These are phyloP conservation scores for Ophioceras dolichostomum DNA, from an alignment of 2,329 filamentous ascomycete genomes.

Conservation along the genomic window DNA sequence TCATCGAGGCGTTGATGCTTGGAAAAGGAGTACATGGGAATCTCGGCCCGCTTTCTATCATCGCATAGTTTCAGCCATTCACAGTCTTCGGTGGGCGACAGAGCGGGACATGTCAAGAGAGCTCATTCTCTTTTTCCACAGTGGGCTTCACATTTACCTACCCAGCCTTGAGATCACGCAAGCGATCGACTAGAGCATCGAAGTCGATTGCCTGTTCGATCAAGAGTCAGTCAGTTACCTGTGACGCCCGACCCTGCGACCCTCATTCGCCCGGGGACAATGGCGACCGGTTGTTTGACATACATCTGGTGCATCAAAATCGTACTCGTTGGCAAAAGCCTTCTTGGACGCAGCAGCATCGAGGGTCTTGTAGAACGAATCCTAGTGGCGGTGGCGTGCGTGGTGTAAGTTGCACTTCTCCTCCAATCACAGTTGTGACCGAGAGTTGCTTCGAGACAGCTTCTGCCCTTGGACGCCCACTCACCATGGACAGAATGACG, in stretches of 20 bases:
- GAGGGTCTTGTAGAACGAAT: slow-evolving; percentile 94
- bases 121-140: too few species aligned
- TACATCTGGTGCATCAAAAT: slow-evolving; percentile 83
- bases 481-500: slow-evolving; percentile 90
- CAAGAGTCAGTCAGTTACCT: too few species aligned
- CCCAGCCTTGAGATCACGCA: slow-evolving; percentile 85
- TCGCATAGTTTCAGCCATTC: too few species aligned
- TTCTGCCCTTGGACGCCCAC: slow-evolving; percentile 11
- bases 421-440: not conserved
- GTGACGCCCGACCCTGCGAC: too few species aligned
- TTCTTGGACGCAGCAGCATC: slow-evolving; percentile 63
- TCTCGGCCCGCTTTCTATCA: slow-evolving; percentile 71
- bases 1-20: slow-evolving; percentile 71
- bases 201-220: slow-evolving; percentile 91
- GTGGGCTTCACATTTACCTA: too few species aligned
- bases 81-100: too few species aligned
- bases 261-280: too few species aligned
- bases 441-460: slow-evolving; percentile 7
- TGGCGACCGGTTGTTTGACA: slow-evolving; percentile 5
- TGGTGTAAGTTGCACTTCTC: not conserved
- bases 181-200: slow-evolving; percentile 66
- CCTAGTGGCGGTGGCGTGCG: slow-evolving; percentile 36
- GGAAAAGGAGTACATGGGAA: slow-evolving; percentile 90
- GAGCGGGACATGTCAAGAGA: too few species aligned
- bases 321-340: slow-evolving; percentile 85